Base-by-base conservation (phyloP, 495 filamentous ascomycete genomes). In the Podospora anserina region DNA sequence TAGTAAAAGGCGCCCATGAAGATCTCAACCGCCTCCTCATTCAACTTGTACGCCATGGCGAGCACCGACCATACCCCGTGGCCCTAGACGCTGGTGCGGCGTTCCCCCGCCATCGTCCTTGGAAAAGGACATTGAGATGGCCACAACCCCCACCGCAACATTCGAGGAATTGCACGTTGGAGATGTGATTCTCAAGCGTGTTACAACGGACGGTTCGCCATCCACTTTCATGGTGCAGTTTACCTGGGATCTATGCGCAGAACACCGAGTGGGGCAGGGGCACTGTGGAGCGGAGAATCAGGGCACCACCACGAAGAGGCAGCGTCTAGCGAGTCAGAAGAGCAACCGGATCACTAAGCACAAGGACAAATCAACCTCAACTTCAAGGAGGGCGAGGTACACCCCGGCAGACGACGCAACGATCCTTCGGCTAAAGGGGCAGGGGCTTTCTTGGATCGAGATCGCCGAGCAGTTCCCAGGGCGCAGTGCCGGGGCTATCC, bases 141-240 rank as follows among this genome's bases (percentile, higher is more conserved):
- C 3, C 32, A 34, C 4, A 34, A 34, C 9, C 9, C 32, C 32
- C 32, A 20, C 19, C n/a, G 32, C 57, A 53, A 61, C 19, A 56
- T 66, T 66, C 27, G 57, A 66, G 18, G 55, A 66, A 66, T 66
- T 7, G 55, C 64, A 53, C 55, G 54, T 66, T 66, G 19, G n/a
- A 66, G n/a, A 66, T 20, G n/a, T 19, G 32, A 55, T 66, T 55
- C 55, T 66, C 55, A 58, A 66, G 56, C 56, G 55, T 9, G 64
- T 66, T 27, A 66, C 56, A 59, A 60, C 1, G 28, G 64, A 59
- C 32, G 32, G 64, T 66, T 60, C 55, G 56, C 64, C 19, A 60
- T n/a, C 64, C 56, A 59, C 55, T 66, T 66, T 66, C 56, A 60
- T 59, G 18, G 13, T 66, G 1, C 23, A 66, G 32, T 66, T 66